Evolutionary conservation across 1,284 basidiomycete genomes (phyloP).

Genomic region (Sanghuangporus baumii): DNA sequence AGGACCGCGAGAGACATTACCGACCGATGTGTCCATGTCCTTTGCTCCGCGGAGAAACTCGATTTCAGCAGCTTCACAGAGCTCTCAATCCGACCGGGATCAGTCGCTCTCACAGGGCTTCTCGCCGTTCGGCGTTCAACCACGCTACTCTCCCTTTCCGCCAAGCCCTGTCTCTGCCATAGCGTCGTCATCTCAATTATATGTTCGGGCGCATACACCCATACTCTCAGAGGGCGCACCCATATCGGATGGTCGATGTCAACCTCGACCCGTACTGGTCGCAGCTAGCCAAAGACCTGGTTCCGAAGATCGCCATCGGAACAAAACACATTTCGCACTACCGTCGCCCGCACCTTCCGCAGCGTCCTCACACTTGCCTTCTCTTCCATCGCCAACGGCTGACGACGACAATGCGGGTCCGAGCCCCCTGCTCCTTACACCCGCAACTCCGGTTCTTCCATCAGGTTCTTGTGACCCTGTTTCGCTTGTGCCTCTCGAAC

Average conservation of each 20-base stretch:
- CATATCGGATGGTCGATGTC: background rate
- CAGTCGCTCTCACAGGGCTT: conserved; percentile 1
- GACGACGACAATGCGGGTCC: background rate
- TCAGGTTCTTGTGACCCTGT: background rate
- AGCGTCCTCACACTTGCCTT: conserved; percentile 9
- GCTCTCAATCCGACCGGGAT: conserved; percentile 13
- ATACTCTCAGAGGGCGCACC: background rate
- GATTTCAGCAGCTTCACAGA: conserved; percentile 14
- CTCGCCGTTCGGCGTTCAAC: conserved; percentile 2
- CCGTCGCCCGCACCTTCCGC: conserved; percentile 13
- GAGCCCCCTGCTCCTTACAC: background rate
- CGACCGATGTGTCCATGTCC: conserved; percentile 3
- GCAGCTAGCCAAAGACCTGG: conserved; percentile 5
- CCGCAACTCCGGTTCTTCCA: conserved; percentile 1
- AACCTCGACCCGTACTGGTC: background rate
- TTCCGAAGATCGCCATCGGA: background rate
- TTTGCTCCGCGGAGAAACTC: conserved; percentile 17
- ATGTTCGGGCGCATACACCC: background rate
- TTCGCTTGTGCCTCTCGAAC: conserved; percentile 15
- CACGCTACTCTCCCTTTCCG: conserved; percentile 14
- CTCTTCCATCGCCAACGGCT: conserved; percentile 14
- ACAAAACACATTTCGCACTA: background rate
- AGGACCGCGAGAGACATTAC: background rate
- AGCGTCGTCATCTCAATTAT: conserved; percentile 1
- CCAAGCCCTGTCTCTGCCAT: conserved; percentile 9